Base-by-base conservation (phyloP, 345 rosid genomes). In the Abelmoschus esculentus region DNA sequence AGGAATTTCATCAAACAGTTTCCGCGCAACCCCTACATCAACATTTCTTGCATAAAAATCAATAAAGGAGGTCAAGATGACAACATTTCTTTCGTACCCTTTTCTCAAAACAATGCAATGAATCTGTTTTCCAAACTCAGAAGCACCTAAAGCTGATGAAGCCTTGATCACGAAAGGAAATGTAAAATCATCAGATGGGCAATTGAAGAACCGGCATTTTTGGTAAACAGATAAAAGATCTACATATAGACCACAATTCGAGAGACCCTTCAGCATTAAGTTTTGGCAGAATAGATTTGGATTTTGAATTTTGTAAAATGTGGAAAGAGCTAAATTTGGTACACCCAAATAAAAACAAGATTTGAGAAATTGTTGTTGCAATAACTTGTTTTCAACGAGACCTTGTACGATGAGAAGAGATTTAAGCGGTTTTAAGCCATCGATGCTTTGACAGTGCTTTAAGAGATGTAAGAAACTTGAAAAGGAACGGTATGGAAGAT, bases 121-220 rank as follows among this genome's bases (percentile, higher is more conserved):
- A 63, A 82, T 53, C 80, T 63, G 75, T 71, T 74, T 76, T 15
- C 83, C 85, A 31, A 70, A 60, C 28, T 64, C 32, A 61, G 77
- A 70, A 18, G 70, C 71, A 14, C 84, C 70, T 8, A 81, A 65
- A 77, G 49, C 71, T 4, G 86, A 70, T 59, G 83, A 78, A 14
- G 86, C 86, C 77, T 86, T 86, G 57, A 83, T 80, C 59, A 81
- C 82, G 32, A 34, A 79, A 42, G 90, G 84, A 29, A 86, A 80
- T 10, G 84, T 82, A 71, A 76, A 80, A 67, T 75, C 32, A 74
- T 81, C 80, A 9, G 78, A 81, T 4, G 71, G 66, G 61, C 78
- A 77, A 66, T 76, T 69, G 8, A 73, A 70, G 72, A 44, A 42
- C 15, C 78, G 84, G 53, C 79, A 83, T 2, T 69, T 69, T 9